phyloP scores from a whole-genome alignment of 1,284 basidiomycete genomes.

The Fomitopsis palustris region DNA sequence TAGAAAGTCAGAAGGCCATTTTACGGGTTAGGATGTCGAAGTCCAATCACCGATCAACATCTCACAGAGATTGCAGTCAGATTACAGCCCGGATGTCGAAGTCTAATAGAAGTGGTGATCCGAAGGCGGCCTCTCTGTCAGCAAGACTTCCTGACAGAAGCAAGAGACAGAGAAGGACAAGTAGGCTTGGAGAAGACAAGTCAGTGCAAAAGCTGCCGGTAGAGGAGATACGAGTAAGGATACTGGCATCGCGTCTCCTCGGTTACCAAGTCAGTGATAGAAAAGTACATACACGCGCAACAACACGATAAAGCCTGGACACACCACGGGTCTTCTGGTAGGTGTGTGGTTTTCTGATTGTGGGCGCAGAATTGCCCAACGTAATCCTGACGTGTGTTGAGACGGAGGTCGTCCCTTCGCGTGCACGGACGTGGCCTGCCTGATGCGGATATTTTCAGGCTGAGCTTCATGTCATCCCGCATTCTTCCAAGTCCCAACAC shows the following conservation, averaged over 20 bases:
- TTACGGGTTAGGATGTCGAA: constrained; percentile 13
- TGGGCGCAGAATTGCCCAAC: too few species aligned
- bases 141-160: not conserved
- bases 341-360: not conserved
- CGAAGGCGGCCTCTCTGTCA: constrained; percentile 1
- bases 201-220: not conserved
- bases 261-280: not conserved
- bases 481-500: too few species aligned
- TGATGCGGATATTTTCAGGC: too few species aligned
- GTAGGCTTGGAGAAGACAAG: not conserved
- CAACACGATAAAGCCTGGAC: not conserved
- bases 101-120: constrained; percentile 7
- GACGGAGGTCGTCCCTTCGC: too few species aligned
- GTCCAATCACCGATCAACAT: constrained; percentile 23
- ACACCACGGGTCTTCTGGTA: not conserved
- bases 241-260: not conserved
- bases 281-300: not conserved
- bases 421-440: too few species aligned
- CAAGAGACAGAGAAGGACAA: not conserved
- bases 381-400: too few species aligned
- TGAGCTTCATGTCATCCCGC: too few species aligned
- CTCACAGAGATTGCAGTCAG: constrained; percentile 19
- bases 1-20: constrained; percentile 9
- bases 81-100: constrained; percentile 3
- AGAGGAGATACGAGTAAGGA: not conserved